Evolutionary conservation across 768 basidiomycete species (phyloP), one percentile per base, ranked within the genome.

Genomic region (Gloeopeniophorella convolvens): DNA sequence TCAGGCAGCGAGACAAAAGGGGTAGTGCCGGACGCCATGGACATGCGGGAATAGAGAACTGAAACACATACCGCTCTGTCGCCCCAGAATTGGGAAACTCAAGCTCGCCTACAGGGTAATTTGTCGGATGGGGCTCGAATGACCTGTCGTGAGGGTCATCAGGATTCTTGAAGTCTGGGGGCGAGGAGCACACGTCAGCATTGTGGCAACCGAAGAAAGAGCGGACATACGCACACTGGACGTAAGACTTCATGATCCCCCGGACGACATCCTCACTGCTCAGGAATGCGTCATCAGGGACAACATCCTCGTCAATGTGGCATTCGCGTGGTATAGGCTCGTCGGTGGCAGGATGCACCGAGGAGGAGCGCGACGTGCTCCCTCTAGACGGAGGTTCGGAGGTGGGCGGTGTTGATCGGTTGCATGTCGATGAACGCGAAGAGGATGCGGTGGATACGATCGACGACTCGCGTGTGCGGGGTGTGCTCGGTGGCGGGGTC

Each of bases 51-150:
- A 20, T 4, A 36, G n/a, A 23, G 5, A 39, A 11, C 18, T 15
- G 27, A 13, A 16, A 26, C n/a, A 60, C 66, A 47, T 48, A 89
- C 89, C 73, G 75, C 72, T 91, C 89, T 47, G 70, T 69, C 37
- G 86, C 82, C 47, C 73, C 68, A 23, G 65, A 75, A 64, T 87
- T 89, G 20, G 89, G 89, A 62, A 88, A 90, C 63, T 90, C 86
- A 40, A 92, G 69, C 58, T 85, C 82, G 28, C 74, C 77, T 2
- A 73, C 68, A n/a, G 89, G 88, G 60, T 78, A 79, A 47, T 73
- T 57, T 3, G 63, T 76, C 4, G 76, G 74, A 43, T 80, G 70
- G 2, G 80, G 78, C 34, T 85, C 75, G 58, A 85, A 91, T 0
- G 74, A 72, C 57, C 51, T 74, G 66, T 90, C 85, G 13, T 67